phyloP scores from a whole-genome alignment of 1,284 basidiomycete species.

The Fistulinella staudtii region DNA sequence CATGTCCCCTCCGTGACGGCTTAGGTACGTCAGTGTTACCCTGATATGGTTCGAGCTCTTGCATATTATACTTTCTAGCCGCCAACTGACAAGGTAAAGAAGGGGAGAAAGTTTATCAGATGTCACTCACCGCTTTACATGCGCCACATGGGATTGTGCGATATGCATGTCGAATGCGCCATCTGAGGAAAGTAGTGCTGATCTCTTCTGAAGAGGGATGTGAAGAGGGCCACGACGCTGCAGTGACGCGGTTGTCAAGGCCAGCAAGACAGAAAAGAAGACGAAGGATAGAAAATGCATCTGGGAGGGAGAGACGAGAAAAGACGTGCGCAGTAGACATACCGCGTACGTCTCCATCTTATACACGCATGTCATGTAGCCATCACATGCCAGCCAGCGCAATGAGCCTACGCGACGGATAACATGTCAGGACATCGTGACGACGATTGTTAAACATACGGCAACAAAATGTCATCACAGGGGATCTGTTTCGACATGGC shows the following conservation, averaged over 20 bases:
- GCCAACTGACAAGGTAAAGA: slow-evolving; percentile 9
- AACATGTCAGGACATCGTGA: no score
- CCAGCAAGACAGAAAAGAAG: slow-evolving; percentile 11
- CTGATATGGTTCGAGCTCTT: slow-evolving; percentile 12
- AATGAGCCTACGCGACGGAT: no score
- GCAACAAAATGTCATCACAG: no score
- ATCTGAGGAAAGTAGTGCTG: slow-evolving; percentile 7
- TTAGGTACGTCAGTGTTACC: background rate
- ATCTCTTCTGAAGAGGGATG: slow-evolving; percentile 21
- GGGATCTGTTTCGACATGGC: no score
- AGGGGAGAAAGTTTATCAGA: no score
- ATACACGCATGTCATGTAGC: slow-evolving; percentile 1
- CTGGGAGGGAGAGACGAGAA: slow-evolving; percentile 1
- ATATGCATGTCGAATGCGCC: slow-evolving; percentile 18
- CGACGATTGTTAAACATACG: no score
- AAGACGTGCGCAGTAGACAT: background rate
- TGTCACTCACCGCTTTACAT: slow-evolving; percentile 14
- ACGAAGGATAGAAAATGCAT: slow-evolving; percentile 17
- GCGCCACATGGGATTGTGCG: slow-evolving; percentile 13
- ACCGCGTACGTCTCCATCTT: slow-evolving; percentile 3
- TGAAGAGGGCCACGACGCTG: slow-evolving; percentile 6
- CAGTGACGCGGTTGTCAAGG: slow-evolving; percentile 15
- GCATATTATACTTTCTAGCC: slow-evolving; percentile 21
- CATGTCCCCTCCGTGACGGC: background rate
- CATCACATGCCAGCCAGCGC: slow-evolving; percentile 2